A percentile compares a stretch with the other conserved stretches of the same genome.
Evolutionary conservation across 2,329 filamentous ascomycete species (phyloP).

Genomic region (Phialemoniopsis sp.): DNA sequence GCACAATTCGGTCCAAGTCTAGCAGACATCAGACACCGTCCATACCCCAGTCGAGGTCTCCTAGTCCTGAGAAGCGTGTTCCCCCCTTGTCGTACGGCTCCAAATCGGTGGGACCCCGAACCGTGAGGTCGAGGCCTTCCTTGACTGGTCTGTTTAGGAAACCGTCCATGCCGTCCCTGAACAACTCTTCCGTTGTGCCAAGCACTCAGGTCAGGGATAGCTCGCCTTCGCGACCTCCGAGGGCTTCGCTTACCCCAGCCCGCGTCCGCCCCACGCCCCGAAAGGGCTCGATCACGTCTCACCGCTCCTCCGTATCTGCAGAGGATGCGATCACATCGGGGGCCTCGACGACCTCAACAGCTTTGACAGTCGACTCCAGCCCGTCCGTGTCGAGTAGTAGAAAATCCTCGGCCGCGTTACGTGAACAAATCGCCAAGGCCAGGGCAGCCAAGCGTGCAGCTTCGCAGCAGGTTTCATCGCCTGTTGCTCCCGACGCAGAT

Average conservation of each 20-base stretch:
- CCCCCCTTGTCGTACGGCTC: constrained; percentile 32
- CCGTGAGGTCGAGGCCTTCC: constrained; percentile 47
- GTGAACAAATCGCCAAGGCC: constrained; percentile 90
- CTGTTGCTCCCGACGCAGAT: constrained; percentile 9
- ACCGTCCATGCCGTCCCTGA: constrained; percentile 40
- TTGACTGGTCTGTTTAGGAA: constrained; percentile 52
- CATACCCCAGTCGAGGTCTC: constrained; percentile 23
- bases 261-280: constrained; percentile 18
- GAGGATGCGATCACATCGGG: constrained; percentile 28
- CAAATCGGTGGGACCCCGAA: constrained; percentile 40
- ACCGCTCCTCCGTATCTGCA: constrained; percentile 30
- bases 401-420: constrained; percentile 75
- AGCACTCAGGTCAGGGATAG: constrained; percentile 5
- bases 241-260: too few relatives aligned
- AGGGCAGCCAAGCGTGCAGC: constrained; percentile 72
- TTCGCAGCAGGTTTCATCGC: constrained; percentile 24
- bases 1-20: constrained; percentile 15
- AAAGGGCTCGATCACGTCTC: constrained; percentile 32
- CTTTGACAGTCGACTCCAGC: constrained; percentile 26
- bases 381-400: constrained; percentile 26
- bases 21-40: constrained; percentile 19
- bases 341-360: constrained; percentile 31
- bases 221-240: constrained; percentile 8
- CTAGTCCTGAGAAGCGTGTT: constrained; percentile 34
- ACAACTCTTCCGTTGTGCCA: constrained; percentile 16